These are phyloP conservation scores for Striga asiatica DNA, from an alignment of 257 asterid genomes.

Conservation along the genomic window DNA sequence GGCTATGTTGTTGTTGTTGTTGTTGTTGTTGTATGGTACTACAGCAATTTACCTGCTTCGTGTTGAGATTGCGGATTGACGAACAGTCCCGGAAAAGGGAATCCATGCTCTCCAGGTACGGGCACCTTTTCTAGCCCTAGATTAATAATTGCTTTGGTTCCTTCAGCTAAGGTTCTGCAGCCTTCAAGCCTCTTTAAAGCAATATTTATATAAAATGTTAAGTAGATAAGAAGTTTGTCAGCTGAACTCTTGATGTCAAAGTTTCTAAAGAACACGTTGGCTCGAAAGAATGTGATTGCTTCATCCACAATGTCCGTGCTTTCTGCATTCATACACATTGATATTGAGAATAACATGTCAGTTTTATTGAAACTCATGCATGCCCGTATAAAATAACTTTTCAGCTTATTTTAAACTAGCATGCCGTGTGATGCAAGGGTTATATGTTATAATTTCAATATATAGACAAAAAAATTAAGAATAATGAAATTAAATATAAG, in stretches of 20 bases:
- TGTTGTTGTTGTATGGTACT: too few relatives aligned
- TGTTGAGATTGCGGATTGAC: constrained; percentile 49
- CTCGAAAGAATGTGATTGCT: constrained; percentile 94
- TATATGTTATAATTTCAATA: too few relatives aligned
- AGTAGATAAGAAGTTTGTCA: constrained; percentile 91
- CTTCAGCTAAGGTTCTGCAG: constrained; percentile 98
- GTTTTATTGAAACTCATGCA: too few relatives aligned
- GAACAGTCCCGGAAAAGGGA: constrained; percentile 85
- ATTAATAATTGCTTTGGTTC: constrained; percentile 91
- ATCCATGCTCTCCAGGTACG: constrained; percentile 89
- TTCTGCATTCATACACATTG: constrained; percentile 58
- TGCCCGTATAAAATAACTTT: too few relatives aligned
- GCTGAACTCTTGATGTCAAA: constrained; percentile 84
- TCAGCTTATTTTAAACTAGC: too few relatives aligned
- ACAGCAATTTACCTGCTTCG: constrained; percentile 73
- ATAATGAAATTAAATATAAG: too few relatives aligned
- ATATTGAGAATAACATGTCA: too few relatives aligned
- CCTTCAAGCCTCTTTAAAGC: constrained; percentile 91
- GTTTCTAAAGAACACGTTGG: constrained; percentile 94
- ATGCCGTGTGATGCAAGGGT: too few relatives aligned
- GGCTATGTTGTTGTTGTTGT: too few relatives aligned
- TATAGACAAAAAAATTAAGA: too few relatives aligned
- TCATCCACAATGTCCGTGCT: constrained; percentile 88
- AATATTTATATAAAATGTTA: constrained; percentile 73
- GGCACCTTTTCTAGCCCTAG: constrained; percentile 88